Conservation (phyloP, 345 rosid genomes). For the Heritiera littoralis region DNA sequence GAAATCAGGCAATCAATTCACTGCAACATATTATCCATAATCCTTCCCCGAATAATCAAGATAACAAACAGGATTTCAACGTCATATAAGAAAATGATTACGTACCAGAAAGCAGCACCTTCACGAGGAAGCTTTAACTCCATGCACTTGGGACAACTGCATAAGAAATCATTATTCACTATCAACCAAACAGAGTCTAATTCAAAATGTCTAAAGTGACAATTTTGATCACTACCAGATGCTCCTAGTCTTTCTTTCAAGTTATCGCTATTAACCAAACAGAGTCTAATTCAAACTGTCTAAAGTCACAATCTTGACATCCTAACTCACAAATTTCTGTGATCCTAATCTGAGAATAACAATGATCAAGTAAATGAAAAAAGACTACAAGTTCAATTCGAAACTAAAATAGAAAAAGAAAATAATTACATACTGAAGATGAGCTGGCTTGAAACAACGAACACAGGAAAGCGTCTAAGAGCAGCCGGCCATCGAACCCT, state of each 20-base stretch:
- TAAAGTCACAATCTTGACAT: background rate
- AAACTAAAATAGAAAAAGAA: background rate
- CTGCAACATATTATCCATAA: background rate
- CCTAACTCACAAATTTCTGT: background rate
- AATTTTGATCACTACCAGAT: background rate
- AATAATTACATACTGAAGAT: constrained; percentile 40
- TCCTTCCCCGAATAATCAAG: background rate
- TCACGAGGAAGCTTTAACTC: constrained; percentile 95
- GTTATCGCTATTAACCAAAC: background rate
- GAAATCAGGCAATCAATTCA: background rate
- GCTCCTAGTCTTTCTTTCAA: no score
- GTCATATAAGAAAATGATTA: constrained; percentile 1
- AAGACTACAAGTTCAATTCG: no score
- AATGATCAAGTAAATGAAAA: background rate
- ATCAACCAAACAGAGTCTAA: background rate
- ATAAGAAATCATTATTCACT: background rate
- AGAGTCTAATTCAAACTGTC: background rate
- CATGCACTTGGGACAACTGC: constrained; percentile 89
- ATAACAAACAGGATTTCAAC: background rate
- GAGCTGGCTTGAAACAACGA: constrained; percentile 57
- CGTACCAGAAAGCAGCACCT: constrained; percentile 86
- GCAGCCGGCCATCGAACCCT: constrained; percentile 35
- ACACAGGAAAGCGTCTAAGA: constrained; percentile 41
- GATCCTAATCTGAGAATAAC: background rate
- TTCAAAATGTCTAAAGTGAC: background rate